Evolutionary conservation across 1,284 basidiomycete species (phyloP), one percentile per base, ranked within the genome.

Genomic region (Puccinia novopanici): DNA sequence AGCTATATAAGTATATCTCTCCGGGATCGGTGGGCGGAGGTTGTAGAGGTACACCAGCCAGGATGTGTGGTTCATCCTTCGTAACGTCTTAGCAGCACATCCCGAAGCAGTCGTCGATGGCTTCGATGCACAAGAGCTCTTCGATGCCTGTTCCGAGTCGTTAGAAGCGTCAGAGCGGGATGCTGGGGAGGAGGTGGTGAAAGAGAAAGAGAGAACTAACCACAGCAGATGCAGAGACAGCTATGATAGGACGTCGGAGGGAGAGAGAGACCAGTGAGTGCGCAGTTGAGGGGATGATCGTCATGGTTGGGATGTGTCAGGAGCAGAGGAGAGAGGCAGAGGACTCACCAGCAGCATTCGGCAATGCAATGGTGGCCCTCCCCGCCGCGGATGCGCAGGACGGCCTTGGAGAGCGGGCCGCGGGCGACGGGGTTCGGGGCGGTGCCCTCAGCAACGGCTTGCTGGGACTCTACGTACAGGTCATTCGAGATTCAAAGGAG

Each of bases 171-270:
- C 12, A 17, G 22, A 40, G 22, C 19, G 17, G 3, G 48, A 12
- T 3, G 3, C 9, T 34, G 55, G 10, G 24, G 8, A 54, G 2
- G 22, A 12, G 2, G 55, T 59, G 27, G n/a, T 2, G 45, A 19
- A 30, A 59, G 24, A 30, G 24, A 59, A 5, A 15, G 45, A 42
- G 42, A 48, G 42, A 37, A 17, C 10, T 54, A 50, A 76, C 74
- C 74, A 45, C 74, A 76, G 48, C 74, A 76, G 61, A 76, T 76
- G 15, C 74, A 76, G 27, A 76, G 57, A 50, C 59, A 76, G 42
- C 74, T 76, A 34, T 34, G 2, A 34, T 34, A 34, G 34, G 1
- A 34, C 34, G 34, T 34, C 34, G 34, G 4, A 34, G 34, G 34
- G 34, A 34, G 2, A 52, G 34, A 34, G 2, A 52, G 17, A 5